Evolutionary conservation across 768 basidiomycete species (phyloP).

Genomic region (Trametes sanguinea): DNA sequence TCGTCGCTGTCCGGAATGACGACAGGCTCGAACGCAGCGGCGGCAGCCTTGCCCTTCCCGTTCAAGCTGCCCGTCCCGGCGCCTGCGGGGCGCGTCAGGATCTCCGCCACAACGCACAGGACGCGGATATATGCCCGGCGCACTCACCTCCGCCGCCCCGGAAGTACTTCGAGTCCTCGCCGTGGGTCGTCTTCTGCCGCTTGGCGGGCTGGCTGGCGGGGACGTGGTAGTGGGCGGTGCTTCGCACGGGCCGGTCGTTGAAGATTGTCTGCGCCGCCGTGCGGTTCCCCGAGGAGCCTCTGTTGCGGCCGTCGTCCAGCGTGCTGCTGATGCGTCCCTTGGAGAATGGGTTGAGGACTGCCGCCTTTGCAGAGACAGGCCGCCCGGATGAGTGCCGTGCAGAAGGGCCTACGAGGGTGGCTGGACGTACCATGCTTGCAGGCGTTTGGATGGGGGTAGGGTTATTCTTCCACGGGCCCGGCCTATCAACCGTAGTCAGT

Average conservation of each 20-base stretch:
- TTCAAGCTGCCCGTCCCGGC: neutral
- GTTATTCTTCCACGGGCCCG: neutral
- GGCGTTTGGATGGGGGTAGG: slow-evolving; percentile 2
- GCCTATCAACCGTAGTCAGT: neutral
- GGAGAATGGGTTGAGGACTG: neutral
- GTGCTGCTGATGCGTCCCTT: neutral
- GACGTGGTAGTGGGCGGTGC: neutral
- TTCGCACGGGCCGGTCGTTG: neutral
- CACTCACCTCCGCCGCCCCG: slow-evolving; percentile 2
- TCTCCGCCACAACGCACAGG: neutral
- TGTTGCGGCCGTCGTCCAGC: neutral
- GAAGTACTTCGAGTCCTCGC: neutral
- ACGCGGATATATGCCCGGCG: neutral
- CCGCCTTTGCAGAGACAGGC: neutral
- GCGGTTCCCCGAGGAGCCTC: neutral
- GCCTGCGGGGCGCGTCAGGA: neutral
- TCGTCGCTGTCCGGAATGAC: slow-evolving; percentile 7
- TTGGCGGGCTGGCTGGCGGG: neutral
- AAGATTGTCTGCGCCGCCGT: slow-evolving; percentile 2
- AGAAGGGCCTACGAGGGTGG: neutral
- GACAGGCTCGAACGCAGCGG: neutral
- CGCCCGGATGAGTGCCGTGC: neutral
- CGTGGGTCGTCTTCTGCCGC: neutral
- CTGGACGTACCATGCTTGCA: slow-evolving; percentile 4
- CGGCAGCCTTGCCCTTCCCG: neutral